Percentiles rank a stretch among this genome's conserved stretches.
These are phyloP conservation scores for Clonostachys solani DNA, from an alignment of 2,329 filamentous ascomycete species.

Conservation along the genomic window DNA sequence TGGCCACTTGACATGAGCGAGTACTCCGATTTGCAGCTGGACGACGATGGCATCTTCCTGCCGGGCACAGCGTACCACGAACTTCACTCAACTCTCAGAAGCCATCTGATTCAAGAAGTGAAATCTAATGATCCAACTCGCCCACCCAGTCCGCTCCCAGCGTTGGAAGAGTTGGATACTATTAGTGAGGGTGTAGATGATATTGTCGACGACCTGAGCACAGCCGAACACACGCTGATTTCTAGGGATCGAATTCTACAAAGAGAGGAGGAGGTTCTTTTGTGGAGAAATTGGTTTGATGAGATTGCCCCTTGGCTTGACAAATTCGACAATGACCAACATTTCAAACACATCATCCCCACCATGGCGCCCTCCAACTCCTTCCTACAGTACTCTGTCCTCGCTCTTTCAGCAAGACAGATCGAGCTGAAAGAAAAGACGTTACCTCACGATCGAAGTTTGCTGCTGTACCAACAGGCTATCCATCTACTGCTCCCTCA, in stretches of 20 bases:
- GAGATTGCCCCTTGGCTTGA: constrained; percentile 42
- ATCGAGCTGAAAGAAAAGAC: constrained; percentile 35
- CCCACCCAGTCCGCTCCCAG: neutral
- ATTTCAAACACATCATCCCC: constrained; percentile 42
- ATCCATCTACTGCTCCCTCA: constrained; percentile 43
- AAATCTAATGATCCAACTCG: constrained; percentile 29
- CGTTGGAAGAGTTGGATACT: neutral
- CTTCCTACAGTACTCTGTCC: constrained; percentile 41
- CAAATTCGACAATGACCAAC: constrained; percentile 44
- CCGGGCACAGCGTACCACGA: constrained; percentile 42
- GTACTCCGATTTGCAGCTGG: constrained; percentile 6
- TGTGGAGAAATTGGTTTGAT: constrained; percentile 36
- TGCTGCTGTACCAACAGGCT: constrained; percentile 44
- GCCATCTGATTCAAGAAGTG: constrained; percentile 37
- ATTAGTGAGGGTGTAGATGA: constrained; percentile 3
- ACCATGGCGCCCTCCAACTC: constrained; percentile 36
- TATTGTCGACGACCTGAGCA: constrained; percentile 8
- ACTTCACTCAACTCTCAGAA: constrained; percentile 36
- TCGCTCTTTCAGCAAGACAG: constrained; percentile 47
- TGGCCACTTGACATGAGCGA: constrained; percentile 9
- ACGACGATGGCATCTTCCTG: constrained; percentile 36
- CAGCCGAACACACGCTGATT: constrained; percentile 6
- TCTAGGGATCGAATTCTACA: constrained; percentile 1
- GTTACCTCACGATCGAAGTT: constrained; percentile 29
- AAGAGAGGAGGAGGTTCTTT: constrained; percentile 20